Conservation (phyloP, 768 basidiomycete species). For the Trametopsis cervina region DNA sequence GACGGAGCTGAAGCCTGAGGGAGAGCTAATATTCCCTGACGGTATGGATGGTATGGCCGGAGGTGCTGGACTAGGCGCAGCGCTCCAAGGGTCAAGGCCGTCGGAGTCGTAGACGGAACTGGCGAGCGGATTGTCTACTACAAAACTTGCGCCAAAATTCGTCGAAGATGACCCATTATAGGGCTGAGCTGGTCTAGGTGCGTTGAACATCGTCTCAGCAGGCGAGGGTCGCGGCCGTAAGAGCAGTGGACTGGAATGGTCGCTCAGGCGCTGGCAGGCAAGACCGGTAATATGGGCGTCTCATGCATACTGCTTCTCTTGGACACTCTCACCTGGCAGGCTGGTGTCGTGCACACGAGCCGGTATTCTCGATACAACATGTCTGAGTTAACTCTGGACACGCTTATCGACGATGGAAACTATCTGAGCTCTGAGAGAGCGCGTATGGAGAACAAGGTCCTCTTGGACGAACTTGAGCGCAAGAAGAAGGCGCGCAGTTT, state of each 20-base stretch:
- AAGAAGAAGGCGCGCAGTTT: constrained; percentile 92
- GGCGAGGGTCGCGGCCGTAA: constrained; percentile 8
- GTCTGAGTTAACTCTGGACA: constrained; percentile 73
- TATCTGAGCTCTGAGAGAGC: constrained; percentile 71
- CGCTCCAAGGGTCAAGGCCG: constrained; percentile 77
- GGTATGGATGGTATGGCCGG: constrained; percentile 48
- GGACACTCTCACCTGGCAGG: neutral
- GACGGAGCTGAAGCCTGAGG: constrained; percentile 55
- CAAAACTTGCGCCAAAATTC: constrained; percentile 63
- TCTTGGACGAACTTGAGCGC: constrained; percentile 93
- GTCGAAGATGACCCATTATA: constrained; percentile 50
- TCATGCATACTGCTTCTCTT: neutral
- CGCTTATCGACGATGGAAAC: constrained; percentile 71
- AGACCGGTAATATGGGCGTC: neutral
- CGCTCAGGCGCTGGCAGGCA: too few species aligned
- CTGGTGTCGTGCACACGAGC: neutral
- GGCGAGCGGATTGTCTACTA: constrained; percentile 66
- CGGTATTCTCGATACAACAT: too few species aligned
- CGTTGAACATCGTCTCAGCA: constrained; percentile 87
- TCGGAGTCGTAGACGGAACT: constrained; percentile 60
- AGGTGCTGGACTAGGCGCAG: constrained; percentile 63
- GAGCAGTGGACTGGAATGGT: too few species aligned
- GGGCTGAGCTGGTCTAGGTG: constrained; percentile 66
- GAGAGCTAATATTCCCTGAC: constrained; percentile 35
- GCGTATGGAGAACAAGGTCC: constrained; percentile 73